phyloP scores from a whole-genome alignment of 805 yeast species.

The Groenewaldozyma tartarivorans region DNA sequence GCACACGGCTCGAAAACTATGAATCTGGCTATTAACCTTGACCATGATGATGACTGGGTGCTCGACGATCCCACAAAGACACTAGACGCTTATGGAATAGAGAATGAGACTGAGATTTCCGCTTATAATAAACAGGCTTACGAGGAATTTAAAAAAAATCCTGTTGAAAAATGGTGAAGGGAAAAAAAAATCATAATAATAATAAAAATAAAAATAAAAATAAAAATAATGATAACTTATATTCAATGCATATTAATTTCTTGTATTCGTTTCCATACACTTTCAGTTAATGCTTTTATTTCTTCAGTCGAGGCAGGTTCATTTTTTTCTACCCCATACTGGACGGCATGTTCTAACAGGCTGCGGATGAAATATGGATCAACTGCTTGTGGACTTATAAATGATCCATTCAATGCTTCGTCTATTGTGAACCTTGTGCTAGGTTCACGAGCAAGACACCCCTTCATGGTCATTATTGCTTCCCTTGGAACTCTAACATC shows the following conservation, averaged over 20 bases:
- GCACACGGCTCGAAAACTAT: constrained; percentile 94
- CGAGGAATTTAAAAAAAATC: constrained; percentile 60
- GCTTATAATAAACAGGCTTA: constrained; percentile 65
- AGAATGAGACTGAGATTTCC: constrained; percentile 88
- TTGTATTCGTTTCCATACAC: constrained; percentile 43
- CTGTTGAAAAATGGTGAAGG: constrained; percentile 78
- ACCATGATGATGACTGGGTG: constrained; percentile 72
- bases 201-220: constrained; percentile 1
- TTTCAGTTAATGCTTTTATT: constrained; percentile 40
- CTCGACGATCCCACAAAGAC: constrained; percentile 34
- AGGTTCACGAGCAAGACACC: constrained; percentile 68
- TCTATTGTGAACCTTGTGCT: constrained; percentile 52
- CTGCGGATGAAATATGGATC: constrained; percentile 58
- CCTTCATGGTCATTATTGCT: constrained; percentile 59
- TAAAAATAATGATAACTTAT: background rate
- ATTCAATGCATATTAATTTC: constrained; percentile 5
- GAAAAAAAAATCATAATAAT: background rate
- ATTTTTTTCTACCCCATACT: constrained; percentile 49
- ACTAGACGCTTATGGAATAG: constrained; percentile 46
- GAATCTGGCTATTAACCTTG: constrained; percentile 85
- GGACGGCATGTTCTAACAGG: constrained; percentile 66
- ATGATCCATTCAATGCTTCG: constrained; percentile 53
- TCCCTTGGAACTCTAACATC: constrained; percentile 56
- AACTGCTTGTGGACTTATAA: constrained; percentile 66
- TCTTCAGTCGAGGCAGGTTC: constrained; percentile 35